Percentiles rank a stretch among this genome's conserved stretches.
Conservation (phyloP, 1,284 basidiomycete genomes). For the Fomitopsis schrenkii region DNA sequence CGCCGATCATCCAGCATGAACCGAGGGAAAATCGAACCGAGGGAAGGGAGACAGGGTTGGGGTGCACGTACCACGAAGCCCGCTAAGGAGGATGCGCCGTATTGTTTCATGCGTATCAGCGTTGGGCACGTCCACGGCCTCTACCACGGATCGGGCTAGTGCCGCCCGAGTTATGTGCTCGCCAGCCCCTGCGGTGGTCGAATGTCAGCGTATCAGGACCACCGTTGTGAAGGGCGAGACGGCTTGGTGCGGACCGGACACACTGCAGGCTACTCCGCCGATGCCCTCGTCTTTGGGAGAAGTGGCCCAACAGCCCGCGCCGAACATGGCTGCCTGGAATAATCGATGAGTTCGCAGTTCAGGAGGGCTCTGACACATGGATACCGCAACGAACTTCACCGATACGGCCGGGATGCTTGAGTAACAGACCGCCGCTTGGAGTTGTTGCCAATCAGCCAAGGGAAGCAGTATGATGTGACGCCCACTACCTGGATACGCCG, state of each 20-base stretch:
- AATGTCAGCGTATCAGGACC: not conserved
- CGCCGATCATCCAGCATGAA: not conserved
- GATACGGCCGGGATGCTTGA: constrained; percentile 66
- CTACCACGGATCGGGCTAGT: constrained; percentile 33
- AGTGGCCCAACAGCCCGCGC: constrained; percentile 69
- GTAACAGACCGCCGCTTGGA: constrained; percentile 63
- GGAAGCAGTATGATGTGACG: not conserved
- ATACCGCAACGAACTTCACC: constrained; percentile 49
- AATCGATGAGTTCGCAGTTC: not conserved
- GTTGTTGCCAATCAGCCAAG: not conserved
- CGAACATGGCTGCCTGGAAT: constrained; percentile 53
- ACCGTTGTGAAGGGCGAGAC: not conserved
- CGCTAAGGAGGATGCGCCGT: constrained; percentile 22
- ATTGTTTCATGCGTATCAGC: constrained; percentile 29
- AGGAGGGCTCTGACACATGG: not conserved
- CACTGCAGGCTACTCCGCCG: constrained; percentile 53
- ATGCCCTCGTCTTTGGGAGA: constrained; percentile 3
- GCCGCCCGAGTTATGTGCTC: constrained; percentile 36
- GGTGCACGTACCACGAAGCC: constrained; percentile 19
- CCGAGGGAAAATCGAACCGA: not conserved
- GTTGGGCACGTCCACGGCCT: constrained; percentile 20
- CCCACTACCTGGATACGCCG: constrained; percentile 66
- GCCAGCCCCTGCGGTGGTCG: constrained; percentile 31
- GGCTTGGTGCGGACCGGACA: constrained; percentile 48
- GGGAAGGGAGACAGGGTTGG: not conserved